Base-by-base conservation (phyloP, 345 rosid species). In the Leavenworthia alabamica region DNA sequence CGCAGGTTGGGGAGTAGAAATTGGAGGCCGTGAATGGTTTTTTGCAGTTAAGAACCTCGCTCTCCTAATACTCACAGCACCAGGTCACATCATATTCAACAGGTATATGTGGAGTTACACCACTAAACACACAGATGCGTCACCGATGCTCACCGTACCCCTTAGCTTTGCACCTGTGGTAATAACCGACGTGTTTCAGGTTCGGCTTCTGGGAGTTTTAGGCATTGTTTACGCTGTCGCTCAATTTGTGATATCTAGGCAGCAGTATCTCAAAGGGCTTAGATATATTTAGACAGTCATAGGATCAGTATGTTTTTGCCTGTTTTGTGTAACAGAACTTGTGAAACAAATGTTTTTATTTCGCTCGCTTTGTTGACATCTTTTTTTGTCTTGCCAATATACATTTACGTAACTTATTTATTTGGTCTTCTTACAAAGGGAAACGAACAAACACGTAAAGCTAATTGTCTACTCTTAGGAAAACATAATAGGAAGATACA, bases 11-110 rank as follows among this genome's bases (percentile, higher is more conserved):
- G 95, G 89, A 60, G 68, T 84, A 32, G 89, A 93, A 67, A 76
- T 93, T 0, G 97, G 96, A 10, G 99, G 97, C 14, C 92, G 92
- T 27, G 92, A 86, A 64, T 94, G 96, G 99, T 81, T 90, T 62
- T 90, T 90, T 56, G 99, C 89, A 0, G 92, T 90, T 35, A 89
- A 88, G 78, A 94, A 90, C 70, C 60, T 90, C 29, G 97, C 97
- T 51, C 85, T 90, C 24, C 77, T 94, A 32, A 80, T 88, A 56
- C 89, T 90, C 10, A 87, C 99, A 11, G 79, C 87, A 70, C 97
- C 99, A 2, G 84, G 95, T 67, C 99, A 94, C 71, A 84, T 94
- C 27, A 82, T 90, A 11, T 90, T 90, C 79, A 94, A 90, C 72
- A 81, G 80, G 49, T 94, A 80, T 52, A 90, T 90, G 54, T 94